These are phyloP conservation scores for Saccharomycopsis javanensis DNA, from an alignment of 805 yeast genomes.

Conservation along the genomic window DNA sequence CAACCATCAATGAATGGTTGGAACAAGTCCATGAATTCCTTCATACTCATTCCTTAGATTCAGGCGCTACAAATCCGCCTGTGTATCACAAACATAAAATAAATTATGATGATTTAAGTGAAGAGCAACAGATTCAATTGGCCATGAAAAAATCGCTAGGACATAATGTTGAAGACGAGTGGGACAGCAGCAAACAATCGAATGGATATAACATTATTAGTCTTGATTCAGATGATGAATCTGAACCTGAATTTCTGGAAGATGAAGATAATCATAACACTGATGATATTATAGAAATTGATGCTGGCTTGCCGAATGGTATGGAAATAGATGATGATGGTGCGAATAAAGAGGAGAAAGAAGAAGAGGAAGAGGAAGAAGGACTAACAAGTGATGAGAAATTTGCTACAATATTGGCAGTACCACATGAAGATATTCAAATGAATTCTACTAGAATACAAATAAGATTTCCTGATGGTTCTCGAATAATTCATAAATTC, in stretches of 20 bases:
- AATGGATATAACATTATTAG: slow-evolving; percentile 15
- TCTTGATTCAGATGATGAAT: slow-evolving; percentile 14
- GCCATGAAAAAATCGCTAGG: slow-evolving; percentile 62
- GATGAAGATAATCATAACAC: slow-evolving; percentile 9
- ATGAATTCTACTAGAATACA: slow-evolving; percentile 64
- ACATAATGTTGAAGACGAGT: slow-evolving; percentile 22
- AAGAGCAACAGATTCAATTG: slow-evolving; percentile 73
- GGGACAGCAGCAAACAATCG: slow-evolving; percentile 14
- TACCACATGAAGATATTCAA: slow-evolving; percentile 45
- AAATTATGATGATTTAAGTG: slow-evolving; percentile 59
- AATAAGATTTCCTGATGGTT: slow-evolving; percentile 82
- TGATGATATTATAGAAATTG: neutral
- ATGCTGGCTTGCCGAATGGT: neutral
- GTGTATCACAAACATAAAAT: slow-evolving; percentile 49
- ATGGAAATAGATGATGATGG: slow-evolving; percentile 21
- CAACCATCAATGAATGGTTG: slow-evolving; percentile 49
- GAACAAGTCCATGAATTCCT: slow-evolving; percentile 65
- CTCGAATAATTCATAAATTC: slow-evolving; percentile 66
- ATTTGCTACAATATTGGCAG: slow-evolving; percentile 41
- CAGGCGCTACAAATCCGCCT: slow-evolving; percentile 30
- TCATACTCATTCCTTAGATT: slow-evolving; percentile 51
- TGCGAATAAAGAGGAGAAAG: slow-evolving; percentile 16
- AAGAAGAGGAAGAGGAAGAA: slow-evolving; percentile 22
- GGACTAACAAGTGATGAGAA: slow-evolving; percentile 32
- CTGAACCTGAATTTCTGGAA: slow-evolving; percentile 17